Evolutionary conservation across 306 rosid species (phyloP).

Genomic region (Lupinus albus): DNA sequence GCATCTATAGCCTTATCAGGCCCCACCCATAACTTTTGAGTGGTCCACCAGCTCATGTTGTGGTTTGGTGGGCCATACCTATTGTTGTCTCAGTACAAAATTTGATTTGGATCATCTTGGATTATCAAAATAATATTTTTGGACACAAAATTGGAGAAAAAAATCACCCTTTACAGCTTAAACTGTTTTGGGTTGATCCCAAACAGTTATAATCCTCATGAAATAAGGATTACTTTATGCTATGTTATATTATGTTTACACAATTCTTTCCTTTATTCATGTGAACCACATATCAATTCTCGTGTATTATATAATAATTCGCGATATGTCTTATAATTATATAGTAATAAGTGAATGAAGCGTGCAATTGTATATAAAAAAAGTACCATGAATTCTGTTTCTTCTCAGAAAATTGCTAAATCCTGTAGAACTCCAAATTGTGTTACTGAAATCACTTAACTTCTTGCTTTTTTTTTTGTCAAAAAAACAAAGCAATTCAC

Average conservation of each 20-base stretch:
- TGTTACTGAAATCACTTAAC: constrained; percentile 5
- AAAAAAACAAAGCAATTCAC: constrained; percentile 30
- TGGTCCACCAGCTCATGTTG: constrained; percentile 65
- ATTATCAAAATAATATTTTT: constrained; percentile 35
- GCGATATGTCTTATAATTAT: too few relatives aligned
- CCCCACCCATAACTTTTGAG: constrained; percentile 57
- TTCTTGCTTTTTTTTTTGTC: constrained; percentile 25
- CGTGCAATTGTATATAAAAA: too few relatives aligned
- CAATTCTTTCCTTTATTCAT: constrained; percentile 16
- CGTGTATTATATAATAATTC: too few relatives aligned
- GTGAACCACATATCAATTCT: too few relatives aligned
- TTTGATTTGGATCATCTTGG: constrained; percentile 52
- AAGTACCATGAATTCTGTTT: not conserved
- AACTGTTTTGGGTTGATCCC: constrained; percentile 8
- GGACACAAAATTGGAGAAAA: not conserved
- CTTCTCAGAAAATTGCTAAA: not conserved
- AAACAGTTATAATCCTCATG: constrained; percentile 23
- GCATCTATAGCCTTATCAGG: constrained; percentile 56
- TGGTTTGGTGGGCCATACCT: constrained; percentile 55
- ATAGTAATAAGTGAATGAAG: too few relatives aligned
- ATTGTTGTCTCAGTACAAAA: constrained; percentile 34
- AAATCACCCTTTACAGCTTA: constrained; percentile 36
- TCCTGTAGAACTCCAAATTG: constrained; percentile 2
- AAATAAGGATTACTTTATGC: not conserved
- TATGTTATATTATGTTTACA: not conserved